phyloP scores from a whole-genome alignment of 2,329 filamentous ascomycete species.

The Aspergillus tamarii region DNA sequence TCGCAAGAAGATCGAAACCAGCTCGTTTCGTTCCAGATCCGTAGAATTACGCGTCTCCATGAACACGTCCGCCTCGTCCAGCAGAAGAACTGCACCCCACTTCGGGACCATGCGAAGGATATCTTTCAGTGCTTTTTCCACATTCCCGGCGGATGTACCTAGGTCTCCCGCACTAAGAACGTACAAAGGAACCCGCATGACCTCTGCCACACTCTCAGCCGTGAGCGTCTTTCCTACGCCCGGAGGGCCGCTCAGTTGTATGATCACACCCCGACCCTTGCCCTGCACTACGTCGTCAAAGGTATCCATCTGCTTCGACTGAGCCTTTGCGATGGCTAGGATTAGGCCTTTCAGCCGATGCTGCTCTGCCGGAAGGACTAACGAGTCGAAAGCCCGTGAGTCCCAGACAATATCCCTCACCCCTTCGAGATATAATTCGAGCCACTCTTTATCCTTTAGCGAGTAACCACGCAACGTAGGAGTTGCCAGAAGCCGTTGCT shows the following conservation, averaged over 20 bases:
- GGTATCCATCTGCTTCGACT: conserved; percentile 39
- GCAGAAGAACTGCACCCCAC: conserved; percentile 57
- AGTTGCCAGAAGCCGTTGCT: conserved; percentile 47
- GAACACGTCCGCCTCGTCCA: conserved; percentile 51
- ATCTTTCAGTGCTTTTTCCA: conserved; percentile 50
- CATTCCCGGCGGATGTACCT: conserved; percentile 44
- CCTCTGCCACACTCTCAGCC: conserved; percentile 54
- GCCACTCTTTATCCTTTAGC: conserved; percentile 45
- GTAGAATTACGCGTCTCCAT: conserved; percentile 40
- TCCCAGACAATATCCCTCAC: conserved; percentile 50
- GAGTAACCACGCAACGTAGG: conserved; percentile 53
- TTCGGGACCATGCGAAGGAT: conserved; percentile 53
- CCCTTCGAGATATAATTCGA: conserved; percentile 42
- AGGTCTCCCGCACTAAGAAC: conserved; percentile 54
- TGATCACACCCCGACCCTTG: conserved; percentile 57
- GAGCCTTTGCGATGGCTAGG: conserved; percentile 50
- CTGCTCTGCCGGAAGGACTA: conserved; percentile 52
- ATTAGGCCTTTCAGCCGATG: conserved; percentile 48
- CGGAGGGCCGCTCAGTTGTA: conserved; percentile 55
- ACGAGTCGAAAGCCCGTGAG: conserved; percentile 48
- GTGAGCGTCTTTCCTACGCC: conserved; percentile 60
- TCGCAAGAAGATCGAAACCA: conserved; percentile 45
- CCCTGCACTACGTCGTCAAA: conserved; percentile 57
- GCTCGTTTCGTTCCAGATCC: conserved; percentile 50
- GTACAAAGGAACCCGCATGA: conserved; percentile 55